Conservation (phyloP, 306 rosid species). For the Inga laurina region DNA sequence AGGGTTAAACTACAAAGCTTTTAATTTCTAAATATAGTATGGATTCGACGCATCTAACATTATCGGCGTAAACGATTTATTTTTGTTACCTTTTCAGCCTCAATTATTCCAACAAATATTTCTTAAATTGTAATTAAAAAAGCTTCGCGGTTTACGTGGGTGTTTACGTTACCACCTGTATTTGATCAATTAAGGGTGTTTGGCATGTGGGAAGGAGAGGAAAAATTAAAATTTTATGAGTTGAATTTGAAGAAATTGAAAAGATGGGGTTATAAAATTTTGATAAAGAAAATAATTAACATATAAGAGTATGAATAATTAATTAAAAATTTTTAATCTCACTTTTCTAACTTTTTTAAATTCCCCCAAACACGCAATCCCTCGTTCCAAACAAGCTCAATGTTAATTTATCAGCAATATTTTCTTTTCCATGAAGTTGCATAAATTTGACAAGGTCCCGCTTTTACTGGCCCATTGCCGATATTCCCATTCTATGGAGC, state of each 20-base stretch:
- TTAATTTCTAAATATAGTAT: too few relatives aligned
- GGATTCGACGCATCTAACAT: background rate
- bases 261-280: too few relatives aligned
- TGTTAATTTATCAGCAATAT: background rate
- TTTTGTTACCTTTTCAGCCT: background rate
- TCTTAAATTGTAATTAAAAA: background rate
- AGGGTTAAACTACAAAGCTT: background rate
- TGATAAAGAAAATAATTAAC: too few relatives aligned
- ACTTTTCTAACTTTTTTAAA: too few relatives aligned
- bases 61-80: background rate
- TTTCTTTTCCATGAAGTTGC: background rate
- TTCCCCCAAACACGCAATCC: too few relatives aligned
- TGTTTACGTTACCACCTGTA: too few relatives aligned
- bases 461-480: background rate
- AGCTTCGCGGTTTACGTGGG: background rate
- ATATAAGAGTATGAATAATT: too few relatives aligned
- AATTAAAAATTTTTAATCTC: too few relatives aligned
- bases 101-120: background rate
- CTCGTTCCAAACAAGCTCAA: too few relatives aligned
- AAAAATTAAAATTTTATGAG: too few relatives aligned
- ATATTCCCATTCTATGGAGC: background rate
- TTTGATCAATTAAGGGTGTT: background rate
- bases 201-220: too few relatives aligned
- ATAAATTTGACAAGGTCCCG: background rate
- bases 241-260: too few relatives aligned